Evolutionary conservation across 352 stramenopile genomes (phyloP).

Genomic region (Phytophthora colocasiae): DNA sequence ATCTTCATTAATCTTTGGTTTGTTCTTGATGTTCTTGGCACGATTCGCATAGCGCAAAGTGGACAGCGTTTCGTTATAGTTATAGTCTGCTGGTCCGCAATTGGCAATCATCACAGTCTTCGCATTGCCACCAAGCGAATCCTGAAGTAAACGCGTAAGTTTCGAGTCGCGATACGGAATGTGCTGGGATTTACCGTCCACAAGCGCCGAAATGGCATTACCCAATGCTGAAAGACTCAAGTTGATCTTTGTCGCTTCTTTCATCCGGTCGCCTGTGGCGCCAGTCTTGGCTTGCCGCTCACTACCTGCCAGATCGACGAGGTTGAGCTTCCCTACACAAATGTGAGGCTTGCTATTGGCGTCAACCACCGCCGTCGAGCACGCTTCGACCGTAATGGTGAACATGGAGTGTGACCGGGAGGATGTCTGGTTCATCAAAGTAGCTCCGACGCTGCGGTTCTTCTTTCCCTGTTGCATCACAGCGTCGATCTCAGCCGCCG

Average conservation of each 20-base stretch:
- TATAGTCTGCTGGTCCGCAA: constrained; percentile 96
- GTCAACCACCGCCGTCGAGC: constrained; percentile 53
- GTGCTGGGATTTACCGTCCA: constrained; percentile 92
- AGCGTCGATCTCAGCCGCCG: constrained; percentile 91
- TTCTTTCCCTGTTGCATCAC: constrained; percentile 94
- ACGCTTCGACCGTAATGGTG: constrained; percentile 94
- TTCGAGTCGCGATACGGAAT: constrained; percentile 95
- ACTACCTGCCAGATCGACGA: constrained; percentile 95
- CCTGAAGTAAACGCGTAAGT: constrained; percentile 87
- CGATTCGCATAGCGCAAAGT: constrained; percentile 95
- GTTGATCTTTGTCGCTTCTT: constrained; percentile 95
- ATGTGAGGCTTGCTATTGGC: constrained; percentile 72
- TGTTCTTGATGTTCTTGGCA: constrained; percentile 96
- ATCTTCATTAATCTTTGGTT: constrained; percentile 93
- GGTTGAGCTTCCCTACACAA: constrained; percentile 95
- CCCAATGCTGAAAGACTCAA: constrained; percentile 77
- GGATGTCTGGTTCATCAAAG: constrained; percentile 96
- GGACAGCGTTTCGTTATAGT: constrained; percentile 95
- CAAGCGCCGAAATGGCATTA: constrained; percentile 86
- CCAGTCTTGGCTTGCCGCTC: constrained; percentile 95
- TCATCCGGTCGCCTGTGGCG: constrained; percentile 91
- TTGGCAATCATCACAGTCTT: constrained; percentile 99
- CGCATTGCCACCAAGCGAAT: constrained; percentile 95
- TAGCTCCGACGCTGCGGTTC: constrained; percentile 93
- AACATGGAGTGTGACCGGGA: constrained; percentile 96